These are phyloP conservation scores for Wallacemonas rigidus DNA, from an alignment of 208 protist genomes.

Conservation along the genomic window DNA sequence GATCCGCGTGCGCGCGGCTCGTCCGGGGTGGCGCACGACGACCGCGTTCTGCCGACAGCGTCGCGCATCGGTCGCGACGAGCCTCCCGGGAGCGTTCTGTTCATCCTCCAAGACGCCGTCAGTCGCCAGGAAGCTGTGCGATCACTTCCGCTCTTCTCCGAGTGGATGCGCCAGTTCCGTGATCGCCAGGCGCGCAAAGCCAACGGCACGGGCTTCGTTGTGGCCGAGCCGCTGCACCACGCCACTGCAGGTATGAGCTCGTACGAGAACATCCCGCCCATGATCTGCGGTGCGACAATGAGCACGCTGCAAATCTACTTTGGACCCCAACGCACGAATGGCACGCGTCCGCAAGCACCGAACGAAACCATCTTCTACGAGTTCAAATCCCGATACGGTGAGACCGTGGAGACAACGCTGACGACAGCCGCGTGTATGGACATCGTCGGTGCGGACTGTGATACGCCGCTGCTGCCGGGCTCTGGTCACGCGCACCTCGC, in stretches of 20 bases:
- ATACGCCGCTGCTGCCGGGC: background rate
- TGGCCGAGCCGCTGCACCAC: slow-evolving; percentile 37
- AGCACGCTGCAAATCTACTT: background rate
- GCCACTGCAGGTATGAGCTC: slow-evolving; percentile 31
- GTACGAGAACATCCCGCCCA: background rate
- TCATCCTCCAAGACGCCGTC: slow-evolving; percentile 60
- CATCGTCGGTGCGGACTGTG: background rate
- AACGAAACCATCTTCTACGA: slow-evolving; percentile 8
- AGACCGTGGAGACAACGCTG: background rate
- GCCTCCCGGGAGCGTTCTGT: slow-evolving; percentile 48
- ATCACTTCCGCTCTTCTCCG: slow-evolving; percentile 48
- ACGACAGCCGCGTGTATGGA: background rate
- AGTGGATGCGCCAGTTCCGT: slow-evolving; percentile 43
- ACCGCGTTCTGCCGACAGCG: background rate
- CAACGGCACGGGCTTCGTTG: slow-evolving; percentile 22
- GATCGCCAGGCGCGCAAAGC: background rate
- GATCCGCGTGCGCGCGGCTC: background rate
- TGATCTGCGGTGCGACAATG: background rate
- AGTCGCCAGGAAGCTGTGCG: slow-evolving; percentile 56
- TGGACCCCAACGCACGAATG: background rate
- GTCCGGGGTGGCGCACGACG: background rate
- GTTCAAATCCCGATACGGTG: slow-evolving; percentile 1
- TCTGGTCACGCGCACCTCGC: background rate
- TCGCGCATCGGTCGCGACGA: background rate
- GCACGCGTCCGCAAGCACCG: background rate